Conservation (phyloP, 2,329 filamentous ascomycete genomes). For the Colletotrichum tropicicola region DNA sequence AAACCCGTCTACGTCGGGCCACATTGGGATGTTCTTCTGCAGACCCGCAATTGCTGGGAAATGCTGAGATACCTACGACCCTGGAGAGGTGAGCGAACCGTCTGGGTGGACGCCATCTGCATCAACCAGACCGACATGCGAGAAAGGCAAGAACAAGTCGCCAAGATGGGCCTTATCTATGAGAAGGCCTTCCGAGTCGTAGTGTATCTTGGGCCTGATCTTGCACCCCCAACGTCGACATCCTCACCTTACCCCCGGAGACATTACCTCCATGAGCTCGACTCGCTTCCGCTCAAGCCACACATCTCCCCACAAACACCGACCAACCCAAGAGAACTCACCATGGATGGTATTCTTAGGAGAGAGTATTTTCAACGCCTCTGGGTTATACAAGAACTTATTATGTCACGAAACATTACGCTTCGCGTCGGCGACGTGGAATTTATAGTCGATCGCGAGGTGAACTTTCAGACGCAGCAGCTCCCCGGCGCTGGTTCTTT, state of each 20-base stretch:
- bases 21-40: neutral
- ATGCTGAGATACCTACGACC: neutral
- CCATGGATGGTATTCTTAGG: neutral
- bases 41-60: neutral
- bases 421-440: neutral
- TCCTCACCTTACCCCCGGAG: neutral
- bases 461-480: neutral
- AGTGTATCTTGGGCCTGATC: neutral
- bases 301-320: too few relatives aligned
- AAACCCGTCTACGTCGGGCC: neutral
- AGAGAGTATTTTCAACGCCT: constrained; percentile 4
- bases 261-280: neutral
- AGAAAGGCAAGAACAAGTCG: neutral
- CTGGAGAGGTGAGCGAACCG: rapidly evolving
- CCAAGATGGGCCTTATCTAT: neutral
- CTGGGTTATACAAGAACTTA: constrained; percentile 4
- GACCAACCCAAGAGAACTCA: too few relatives aligned
- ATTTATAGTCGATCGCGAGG: neutral
- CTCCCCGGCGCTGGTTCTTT: neutral
- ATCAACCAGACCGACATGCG: neutral
- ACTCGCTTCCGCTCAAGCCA: neutral
- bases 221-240: neutral
- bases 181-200: neutral
- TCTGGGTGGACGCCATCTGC: neutral
- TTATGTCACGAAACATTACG: neutral